These are phyloP conservation scores for Baorangia bicolor DNA, from an alignment of 768 basidiomycete species.

Conservation along the genomic window DNA sequence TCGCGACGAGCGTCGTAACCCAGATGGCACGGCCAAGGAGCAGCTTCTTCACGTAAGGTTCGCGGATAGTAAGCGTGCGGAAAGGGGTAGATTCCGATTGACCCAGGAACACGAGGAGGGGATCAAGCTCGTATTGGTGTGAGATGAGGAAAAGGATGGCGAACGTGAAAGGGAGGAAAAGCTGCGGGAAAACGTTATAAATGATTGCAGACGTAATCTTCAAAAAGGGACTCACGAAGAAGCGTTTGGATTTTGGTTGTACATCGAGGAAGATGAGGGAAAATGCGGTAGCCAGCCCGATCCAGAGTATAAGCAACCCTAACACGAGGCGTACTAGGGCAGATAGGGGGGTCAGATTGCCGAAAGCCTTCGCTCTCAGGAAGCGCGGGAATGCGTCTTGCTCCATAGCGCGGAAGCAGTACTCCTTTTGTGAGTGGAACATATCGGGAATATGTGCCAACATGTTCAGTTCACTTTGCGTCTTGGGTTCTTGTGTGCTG, in stretches of 20 bases:
- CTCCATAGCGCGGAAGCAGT: conserved; percentile 94
- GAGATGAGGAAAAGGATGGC: conserved; percentile 90
- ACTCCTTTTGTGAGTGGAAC: conserved; percentile 97
- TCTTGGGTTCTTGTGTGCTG: conserved; percentile 67
- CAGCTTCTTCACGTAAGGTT: conserved; percentile 92
- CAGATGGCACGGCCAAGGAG: conserved; percentile 88
- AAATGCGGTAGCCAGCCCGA: conserved; percentile 89
- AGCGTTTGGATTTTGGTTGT: conserved; percentile 85
- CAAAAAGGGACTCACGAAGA: conserved; percentile 73
- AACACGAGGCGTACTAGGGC: conserved; percentile 82
- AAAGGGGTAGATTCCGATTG: conserved; percentile 98
- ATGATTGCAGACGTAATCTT: neutral
- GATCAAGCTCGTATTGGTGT: conserved; percentile 97
- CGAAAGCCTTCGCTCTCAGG: conserved; percentile 95
- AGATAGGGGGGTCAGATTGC: conserved; percentile 91
- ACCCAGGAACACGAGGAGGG: conserved; percentile 88
- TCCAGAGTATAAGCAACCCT: conserved; percentile 88
- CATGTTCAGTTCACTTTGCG: conserved; percentile 61
- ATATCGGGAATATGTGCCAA: conserved; percentile 95
- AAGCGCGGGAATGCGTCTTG: conserved; percentile 94
- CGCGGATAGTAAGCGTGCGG: conserved; percentile 86
- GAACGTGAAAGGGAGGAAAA: conserved; percentile 91
- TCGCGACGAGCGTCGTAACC: conserved; percentile 79
- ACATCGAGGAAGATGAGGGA: conserved; percentile 93
- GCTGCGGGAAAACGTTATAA: conserved; percentile 43